Evolutionary conservation across 2,329 filamentous ascomycete species (phyloP), one percentile per base, ranked within the genome.

Genomic region (Tolypocladium pustulatum): DNA sequence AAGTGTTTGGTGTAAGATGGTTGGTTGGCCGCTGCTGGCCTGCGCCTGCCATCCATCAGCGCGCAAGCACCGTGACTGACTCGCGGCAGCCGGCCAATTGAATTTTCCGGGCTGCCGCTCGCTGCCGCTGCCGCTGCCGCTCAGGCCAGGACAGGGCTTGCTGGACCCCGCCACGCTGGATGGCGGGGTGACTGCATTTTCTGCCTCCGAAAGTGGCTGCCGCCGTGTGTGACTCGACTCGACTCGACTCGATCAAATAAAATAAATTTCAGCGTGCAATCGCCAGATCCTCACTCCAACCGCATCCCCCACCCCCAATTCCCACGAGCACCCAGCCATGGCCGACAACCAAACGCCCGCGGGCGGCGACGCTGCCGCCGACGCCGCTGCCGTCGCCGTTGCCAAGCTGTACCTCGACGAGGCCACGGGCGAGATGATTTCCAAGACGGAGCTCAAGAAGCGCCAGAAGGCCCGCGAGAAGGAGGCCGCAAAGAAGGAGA

Each of bases 381-480:
- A 82, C 64, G 74, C 76, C 67, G 74, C 76, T 67, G 71, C 85
- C 63, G 82, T 81, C 65, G 75, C 76, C 67, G 74, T 87, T 65
- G 82, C 82, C 69, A 90, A 93, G 77, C 81, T 96, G 66, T 83
- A 92, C 74, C 83, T 94, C 56, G 94, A 99, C 74, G 90, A 95
- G 70, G 90, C 92, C 63, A 97, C 94, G 17, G 94, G 94, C 68
- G 94, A 99, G 78, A 86, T 76, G 74, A 72, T 88, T 61, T 92
- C 89, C 78, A 92, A 92, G 85, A 84, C 86, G 20, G 88, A 92
- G 77, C 80, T 97, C 73, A 99, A 99, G 90, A 93, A 90, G 80
- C 87, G 93, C 69, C 85, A 92, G 79, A 99, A 99, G 90, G 82
- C 87, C 71, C 87, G 93, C 65, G 85, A 93, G 74, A 86, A 84